Percentiles rank a stretch among this genome's conserved stretches.
Evolutionary conservation across 257 asterid species (phyloP).

Genomic region (Solanum chilense): DNA sequence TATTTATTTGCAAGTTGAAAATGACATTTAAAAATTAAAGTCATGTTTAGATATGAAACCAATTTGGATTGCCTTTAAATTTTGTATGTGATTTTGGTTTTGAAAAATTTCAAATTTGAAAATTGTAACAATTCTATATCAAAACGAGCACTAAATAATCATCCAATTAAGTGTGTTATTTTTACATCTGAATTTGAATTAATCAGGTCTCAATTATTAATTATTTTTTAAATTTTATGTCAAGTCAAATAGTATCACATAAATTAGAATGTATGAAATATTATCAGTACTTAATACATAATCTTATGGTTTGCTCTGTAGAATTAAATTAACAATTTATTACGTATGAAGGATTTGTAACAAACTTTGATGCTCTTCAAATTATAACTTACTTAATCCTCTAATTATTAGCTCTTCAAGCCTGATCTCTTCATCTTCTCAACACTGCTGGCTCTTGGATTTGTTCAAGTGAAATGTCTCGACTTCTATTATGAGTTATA

Average conservation of each 20-base stretch:
- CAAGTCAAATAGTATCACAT: background rate
- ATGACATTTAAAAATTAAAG: background rate
- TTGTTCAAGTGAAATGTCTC: background rate
- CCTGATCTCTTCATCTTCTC: background rate
- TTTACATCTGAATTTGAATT: too few relatives aligned
- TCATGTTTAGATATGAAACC: background rate
- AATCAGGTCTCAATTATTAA: too few relatives aligned
- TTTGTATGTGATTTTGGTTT: background rate
- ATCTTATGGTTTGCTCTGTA: background rate
- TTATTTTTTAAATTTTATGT: too few relatives aligned
- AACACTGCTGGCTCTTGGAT: background rate
- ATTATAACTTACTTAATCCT: background rate
- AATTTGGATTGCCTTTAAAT: background rate
- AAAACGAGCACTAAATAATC: background rate
- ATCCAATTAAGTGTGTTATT: background rate
- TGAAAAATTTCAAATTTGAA: too few relatives aligned
- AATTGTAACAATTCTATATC: background rate
- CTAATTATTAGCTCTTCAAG: background rate
- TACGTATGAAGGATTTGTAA: background rate
- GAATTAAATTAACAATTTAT: background rate
- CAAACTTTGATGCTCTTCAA: background rate
- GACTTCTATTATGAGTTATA: too few relatives aligned
- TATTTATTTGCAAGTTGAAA: background rate
- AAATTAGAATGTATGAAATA: background rate
- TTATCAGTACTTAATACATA: background rate